Evolutionary conservation across 1,284 basidiomycete genomes (phyloP).

Genomic region (Cryptococcus sp.): DNA sequence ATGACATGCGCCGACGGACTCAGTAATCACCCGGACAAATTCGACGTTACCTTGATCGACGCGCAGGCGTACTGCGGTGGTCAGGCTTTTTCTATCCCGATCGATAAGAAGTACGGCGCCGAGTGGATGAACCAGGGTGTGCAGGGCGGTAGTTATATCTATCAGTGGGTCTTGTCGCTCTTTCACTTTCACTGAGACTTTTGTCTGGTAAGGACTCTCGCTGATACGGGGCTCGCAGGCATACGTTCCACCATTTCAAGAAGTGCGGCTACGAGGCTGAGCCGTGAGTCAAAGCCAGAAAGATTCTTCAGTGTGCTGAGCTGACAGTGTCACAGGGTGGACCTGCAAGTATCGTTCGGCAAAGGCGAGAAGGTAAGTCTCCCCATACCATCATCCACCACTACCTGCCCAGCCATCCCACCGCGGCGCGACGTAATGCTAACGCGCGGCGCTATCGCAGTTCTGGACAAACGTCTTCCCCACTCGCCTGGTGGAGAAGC

Average conservation of each 20-base stretch:
- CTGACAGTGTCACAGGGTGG: conserved; percentile 53
- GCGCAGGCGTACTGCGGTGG: conserved; percentile 61
- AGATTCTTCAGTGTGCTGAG: no score
- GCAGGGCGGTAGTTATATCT: conserved; percentile 61
- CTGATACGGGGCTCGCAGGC: conserved; percentile 36
- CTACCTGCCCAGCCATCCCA: neutral
- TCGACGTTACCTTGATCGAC: conserved; percentile 61
- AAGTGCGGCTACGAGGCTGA: conserved; percentile 60
- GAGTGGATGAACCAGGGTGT: conserved; percentile 65
- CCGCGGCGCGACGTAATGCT: neutral
- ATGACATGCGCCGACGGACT: conserved; percentile 62
- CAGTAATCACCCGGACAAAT: conserved; percentile 62
- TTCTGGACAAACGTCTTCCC: conserved; percentile 72
- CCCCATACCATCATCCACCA: neutral
- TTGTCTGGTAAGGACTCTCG: neutral
- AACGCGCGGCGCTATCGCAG: conserved; percentile 19
- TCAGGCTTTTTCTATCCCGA: conserved; percentile 63
- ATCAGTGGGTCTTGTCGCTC: conserved; percentile 47
- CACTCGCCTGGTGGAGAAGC: conserved; percentile 60
- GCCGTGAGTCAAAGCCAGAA: conserved; percentile 40
- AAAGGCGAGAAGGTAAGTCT: conserved; percentile 56
- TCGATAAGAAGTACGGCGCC: conserved; percentile 60
- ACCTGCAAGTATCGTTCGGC: conserved; percentile 67
- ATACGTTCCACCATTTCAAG: conserved; percentile 63
- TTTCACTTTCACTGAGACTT: neutral